Percentiles rank a stretch among this genome's conserved stretches.
Evolutionary conservation across 2,329 filamentous ascomycete species (phyloP).

Genomic region (Purpureocillium takamizusanense): DNA sequence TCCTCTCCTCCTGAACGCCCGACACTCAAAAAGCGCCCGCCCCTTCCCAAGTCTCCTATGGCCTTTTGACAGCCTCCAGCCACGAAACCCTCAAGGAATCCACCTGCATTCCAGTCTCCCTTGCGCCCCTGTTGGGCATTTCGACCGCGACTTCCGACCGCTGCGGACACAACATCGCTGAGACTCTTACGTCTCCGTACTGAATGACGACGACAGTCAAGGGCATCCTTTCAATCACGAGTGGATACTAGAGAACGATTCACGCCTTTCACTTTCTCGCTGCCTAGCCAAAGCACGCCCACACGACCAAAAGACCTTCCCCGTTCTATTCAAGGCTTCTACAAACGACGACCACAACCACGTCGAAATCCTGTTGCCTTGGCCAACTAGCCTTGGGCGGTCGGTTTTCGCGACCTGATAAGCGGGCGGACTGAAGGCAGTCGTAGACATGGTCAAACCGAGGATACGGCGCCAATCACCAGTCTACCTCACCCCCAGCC

Average conservation of each 20-base stretch:
- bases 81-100: conserved; percentile 11
- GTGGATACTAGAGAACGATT: no score
- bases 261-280: conserved; percentile 5
- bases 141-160: background rate
- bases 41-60: no score
- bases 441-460: conserved; percentile 33
- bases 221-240: no score
- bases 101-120: conserved; percentile 14
- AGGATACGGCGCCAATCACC: conserved; percentile 35
- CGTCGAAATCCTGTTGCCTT: no score
- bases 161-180: background rate
- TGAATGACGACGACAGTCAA: no score
- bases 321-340: no score
- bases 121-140: background rate
- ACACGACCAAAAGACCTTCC: no score
- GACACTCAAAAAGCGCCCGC: background rate
- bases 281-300: background rate
- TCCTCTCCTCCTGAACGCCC: background rate
- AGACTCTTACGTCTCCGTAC: background rate
- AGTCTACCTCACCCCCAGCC: conserved; percentile 30
- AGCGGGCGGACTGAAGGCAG: background rate
- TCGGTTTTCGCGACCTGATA: no score
- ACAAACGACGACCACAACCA: no score
- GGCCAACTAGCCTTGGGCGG: no score
- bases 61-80: conserved; percentile 8